Conservation (phyloP, 495 filamentous ascomycete species). For the Cercophora samala region DNA sequence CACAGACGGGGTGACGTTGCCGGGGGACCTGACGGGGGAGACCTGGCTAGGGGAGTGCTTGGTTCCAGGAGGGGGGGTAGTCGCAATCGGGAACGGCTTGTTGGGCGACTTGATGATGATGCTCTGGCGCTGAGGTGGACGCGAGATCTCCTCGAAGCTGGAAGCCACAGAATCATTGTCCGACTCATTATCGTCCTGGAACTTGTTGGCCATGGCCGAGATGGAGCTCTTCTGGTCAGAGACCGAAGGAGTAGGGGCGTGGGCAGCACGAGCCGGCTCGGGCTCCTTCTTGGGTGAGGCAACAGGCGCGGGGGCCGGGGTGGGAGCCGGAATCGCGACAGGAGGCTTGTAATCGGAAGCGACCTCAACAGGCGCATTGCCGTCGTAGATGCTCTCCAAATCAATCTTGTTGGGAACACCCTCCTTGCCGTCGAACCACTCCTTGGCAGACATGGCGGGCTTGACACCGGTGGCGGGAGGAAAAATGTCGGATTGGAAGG, state of each 20-base stretch:
- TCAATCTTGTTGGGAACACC: constrained; percentile 86
- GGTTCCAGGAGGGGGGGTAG: constrained; percentile 31
- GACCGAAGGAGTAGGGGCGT: constrained; percentile 57
- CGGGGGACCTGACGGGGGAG: constrained; percentile 32
- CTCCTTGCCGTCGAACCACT: constrained; percentile 85
- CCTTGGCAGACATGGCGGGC: constrained; percentile 70
- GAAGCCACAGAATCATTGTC: constrained; percentile 62
- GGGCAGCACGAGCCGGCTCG: constrained; percentile 43
- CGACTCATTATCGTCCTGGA: constrained; percentile 68
- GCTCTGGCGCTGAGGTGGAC: constrained; percentile 44
- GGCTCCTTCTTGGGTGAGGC: constrained; percentile 56
- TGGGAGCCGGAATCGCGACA: constrained; percentile 31
- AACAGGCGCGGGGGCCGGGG: constrained; percentile 47
- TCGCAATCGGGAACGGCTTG: constrained; percentile 25
- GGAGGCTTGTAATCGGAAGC: constrained; percentile 65
- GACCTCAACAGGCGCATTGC: constrained; percentile 70
- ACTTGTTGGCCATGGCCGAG: constrained; percentile 77
- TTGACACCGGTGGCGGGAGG: constrained; percentile 75
- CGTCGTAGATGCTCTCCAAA: constrained; percentile 86
- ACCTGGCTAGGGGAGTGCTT: constrained; percentile 29
- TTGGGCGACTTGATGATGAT: constrained; percentile 28
- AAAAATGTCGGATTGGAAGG: constrained; percentile 96
- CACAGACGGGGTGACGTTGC: constrained; percentile 17
- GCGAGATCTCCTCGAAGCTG: constrained; percentile 80
- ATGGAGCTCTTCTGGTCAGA: constrained; percentile 83